A percentile compares a stretch with the other conserved stretches of the same genome.
phyloP scores from a whole-genome alignment of 1,284 basidiomycete species.

The Golubevia pallescens region DNA sequence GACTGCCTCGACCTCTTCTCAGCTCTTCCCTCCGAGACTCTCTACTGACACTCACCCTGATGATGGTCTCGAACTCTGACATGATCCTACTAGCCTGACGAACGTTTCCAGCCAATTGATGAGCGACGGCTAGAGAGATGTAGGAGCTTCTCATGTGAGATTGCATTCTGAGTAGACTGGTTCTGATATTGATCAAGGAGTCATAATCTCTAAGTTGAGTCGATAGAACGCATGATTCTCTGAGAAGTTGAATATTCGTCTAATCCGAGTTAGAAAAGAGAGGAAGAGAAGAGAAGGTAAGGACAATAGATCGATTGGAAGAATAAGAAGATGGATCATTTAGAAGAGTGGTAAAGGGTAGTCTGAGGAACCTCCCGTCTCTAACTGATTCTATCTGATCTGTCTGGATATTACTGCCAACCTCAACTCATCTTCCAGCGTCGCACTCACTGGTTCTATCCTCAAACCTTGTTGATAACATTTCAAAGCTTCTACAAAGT shows the following conservation, averaged over 20 bases:
- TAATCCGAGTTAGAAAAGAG: background rate
- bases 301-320: background rate
- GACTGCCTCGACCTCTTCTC: background rate
- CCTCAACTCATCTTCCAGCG: slow-evolving; percentile 68
- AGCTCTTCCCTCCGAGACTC: background rate
- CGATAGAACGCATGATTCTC: slow-evolving; percentile 55
- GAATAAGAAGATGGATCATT: too few relatives aligned
- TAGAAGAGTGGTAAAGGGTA: background rate
- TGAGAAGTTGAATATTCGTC: slow-evolving; percentile 51
- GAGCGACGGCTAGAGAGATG: slow-evolving; percentile 51
- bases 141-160: slow-evolving; percentile 57
- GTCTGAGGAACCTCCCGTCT: background rate
- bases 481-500: slow-evolving; percentile 84
- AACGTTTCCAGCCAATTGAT: slow-evolving; percentile 51
- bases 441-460: slow-evolving; percentile 37
- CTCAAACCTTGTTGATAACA: slow-evolving; percentile 72
- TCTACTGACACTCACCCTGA: slow-evolving; percentile 5
- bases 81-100: slow-evolving; percentile 44
- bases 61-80: slow-evolving; percentile 35
- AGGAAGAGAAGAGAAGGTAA: slow-evolving; percentile 1
- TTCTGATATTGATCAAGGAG: slow-evolving; percentile 48
- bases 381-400: background rate
- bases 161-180: slow-evolving; percentile 48
- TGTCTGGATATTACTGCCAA: background rate
- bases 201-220: slow-evolving; percentile 54